Evolutionary conservation across 352 stramenopile species (phyloP), one percentile per base, ranked within the genome.

Genomic region (Pythium pectinolyticum): DNA sequence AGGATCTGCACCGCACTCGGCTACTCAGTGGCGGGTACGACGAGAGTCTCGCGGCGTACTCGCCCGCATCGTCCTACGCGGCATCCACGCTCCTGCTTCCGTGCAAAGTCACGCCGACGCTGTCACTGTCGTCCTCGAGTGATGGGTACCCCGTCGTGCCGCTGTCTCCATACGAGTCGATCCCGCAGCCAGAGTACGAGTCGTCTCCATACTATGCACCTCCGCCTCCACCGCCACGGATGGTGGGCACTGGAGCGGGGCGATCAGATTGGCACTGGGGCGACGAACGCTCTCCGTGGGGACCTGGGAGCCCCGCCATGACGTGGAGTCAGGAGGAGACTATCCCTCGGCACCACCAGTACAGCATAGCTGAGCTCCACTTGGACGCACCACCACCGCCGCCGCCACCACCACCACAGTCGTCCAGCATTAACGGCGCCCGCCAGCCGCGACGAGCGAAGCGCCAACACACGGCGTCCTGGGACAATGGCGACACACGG

Each of bases 381-480:
- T 27, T 19, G 28, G 41, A 12, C 28, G 17, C 49, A 27, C 5
- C 30, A 14, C 15, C 20, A 14, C 15, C 45, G n/a, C 19, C 10
- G n/a, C n/a, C n/a, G n/a, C n/a, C n/a, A n/a, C n/a, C n/a, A n/a
- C n/a, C n/a, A n/a, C n/a, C n/a, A n/a, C n/a, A n/a, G n/a, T n/a
- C n/a, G n/a, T n/a, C 50, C 50, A 32, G 2, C 10, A 10, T 31
- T 30, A 52, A 27, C 14, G 6, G 27, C 11, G 30, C 1, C 27
- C 28, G n/a, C 57, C 57, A 39, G 45, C 35, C n/a, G 12, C 57
- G 59, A 31, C 48, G 59, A 9, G 59, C 49, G 1, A 66, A 66
- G 41, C 59, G 59, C n/a, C 59, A 66, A 27, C 59, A 66, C 49
- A 66, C 59, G 1, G 46, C 41, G 2, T 66, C 59, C 17, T 66